These are phyloP conservation scores for Hanseniaspora sp. DNA, from an alignment of 1,139 yeast species.

Conservation along the genomic window DNA sequence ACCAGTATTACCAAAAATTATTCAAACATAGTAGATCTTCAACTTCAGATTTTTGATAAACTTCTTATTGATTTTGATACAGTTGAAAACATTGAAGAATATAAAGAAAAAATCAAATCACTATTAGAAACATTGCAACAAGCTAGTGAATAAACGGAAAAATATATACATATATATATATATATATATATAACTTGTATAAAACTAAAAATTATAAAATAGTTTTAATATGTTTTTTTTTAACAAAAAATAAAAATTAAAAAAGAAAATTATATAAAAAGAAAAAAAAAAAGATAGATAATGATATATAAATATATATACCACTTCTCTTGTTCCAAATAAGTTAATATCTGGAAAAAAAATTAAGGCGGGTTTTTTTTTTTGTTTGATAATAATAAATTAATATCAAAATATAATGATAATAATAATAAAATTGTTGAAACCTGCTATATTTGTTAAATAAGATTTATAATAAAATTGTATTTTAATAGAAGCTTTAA, in stretches of 20 bases:
- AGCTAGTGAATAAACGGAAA: background rate
- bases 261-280: slow-evolving; percentile 2
- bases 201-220: no score
- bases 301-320: background rate
- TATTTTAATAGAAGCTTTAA: background rate
- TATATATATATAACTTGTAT: no score
- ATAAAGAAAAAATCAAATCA: background rate
- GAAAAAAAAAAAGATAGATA: slow-evolving; percentile 5
- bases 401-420: background rate
- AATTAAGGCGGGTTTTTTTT: background rate
- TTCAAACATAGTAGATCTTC: slow-evolving; percentile 7
- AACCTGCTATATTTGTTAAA: background rate
- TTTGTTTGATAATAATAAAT: background rate
- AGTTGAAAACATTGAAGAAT: background rate
- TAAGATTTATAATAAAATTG: background rate
- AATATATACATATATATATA: no score
- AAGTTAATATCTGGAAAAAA: background rate
- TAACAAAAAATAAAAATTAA: background rate
- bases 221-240: background rate
- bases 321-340: background rate
- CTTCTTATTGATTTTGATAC: background rate
- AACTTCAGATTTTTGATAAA: slow-evolving; percentile 4
- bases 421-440: background rate
- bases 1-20: background rate
- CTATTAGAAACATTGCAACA: background rate